Evolutionary conservation across 225 moss, liverwort and hornwort genomes (phyloP).

Genomic region (Anthoceros angustus): DNA sequence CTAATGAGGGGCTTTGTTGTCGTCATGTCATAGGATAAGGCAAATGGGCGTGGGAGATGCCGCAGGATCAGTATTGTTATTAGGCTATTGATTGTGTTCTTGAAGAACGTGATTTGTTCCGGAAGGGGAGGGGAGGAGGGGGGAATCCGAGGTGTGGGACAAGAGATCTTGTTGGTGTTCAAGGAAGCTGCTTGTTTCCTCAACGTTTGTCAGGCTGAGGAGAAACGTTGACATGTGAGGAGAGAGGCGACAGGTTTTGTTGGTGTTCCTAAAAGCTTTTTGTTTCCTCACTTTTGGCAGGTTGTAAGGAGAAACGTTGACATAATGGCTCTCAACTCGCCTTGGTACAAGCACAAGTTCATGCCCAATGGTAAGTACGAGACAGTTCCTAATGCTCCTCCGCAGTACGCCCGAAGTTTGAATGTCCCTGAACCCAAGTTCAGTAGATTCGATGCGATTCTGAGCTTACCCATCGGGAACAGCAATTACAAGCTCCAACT

Average conservation of each 20-base stretch:
- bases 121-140: too few species aligned
- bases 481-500: conserved; percentile 1
- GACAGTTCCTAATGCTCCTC: background rate
- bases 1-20: too few species aligned
- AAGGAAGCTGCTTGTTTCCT: too few species aligned
- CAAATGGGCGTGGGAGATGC: too few species aligned
- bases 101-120: too few species aligned
- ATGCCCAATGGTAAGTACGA: conserved; percentile 1
- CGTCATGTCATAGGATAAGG: too few species aligned
- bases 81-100: too few species aligned
- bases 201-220: too few species aligned
- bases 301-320: background rate
- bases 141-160: too few species aligned
- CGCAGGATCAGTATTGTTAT: too few species aligned
- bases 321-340: conserved; percentile 3
- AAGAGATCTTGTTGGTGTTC: too few species aligned
- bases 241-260: background rate
- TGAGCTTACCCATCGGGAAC: background rate
- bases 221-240: background rate
- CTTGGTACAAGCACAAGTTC: conserved; percentile 3
- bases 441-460: background rate
- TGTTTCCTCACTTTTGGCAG: background rate
- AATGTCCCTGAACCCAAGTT: conserved; percentile 1
- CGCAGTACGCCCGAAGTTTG: background rate
- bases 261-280: background rate